phyloP scores from a whole-genome alignment of 1,139 yeast species.

The Candida gigantensis region DNA sequence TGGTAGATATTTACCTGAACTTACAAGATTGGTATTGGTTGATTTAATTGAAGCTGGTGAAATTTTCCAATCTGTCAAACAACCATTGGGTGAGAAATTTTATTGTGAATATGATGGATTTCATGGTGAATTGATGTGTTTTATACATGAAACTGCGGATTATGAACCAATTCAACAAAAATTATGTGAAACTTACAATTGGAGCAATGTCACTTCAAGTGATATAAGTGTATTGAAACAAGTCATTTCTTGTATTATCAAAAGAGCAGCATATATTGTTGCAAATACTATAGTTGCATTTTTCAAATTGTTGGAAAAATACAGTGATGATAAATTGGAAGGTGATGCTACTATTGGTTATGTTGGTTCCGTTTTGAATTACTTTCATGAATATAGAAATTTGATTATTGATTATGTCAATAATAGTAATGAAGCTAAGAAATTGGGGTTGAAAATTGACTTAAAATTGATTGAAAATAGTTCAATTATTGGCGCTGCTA shows the following conservation, averaged over 20 bases:
- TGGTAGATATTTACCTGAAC: constrained; percentile 59
- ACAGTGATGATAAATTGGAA: constrained; percentile 18
- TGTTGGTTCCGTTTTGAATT: constrained; percentile 45
- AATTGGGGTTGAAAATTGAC: constrained; percentile 33
- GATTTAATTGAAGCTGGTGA: constrained; percentile 33
- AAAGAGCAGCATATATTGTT: constrained; percentile 44
- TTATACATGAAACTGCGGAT: constrained; percentile 33
- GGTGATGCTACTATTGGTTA: constrained; percentile 38
- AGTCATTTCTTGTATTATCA: constrained; percentile 31
- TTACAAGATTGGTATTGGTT: constrained; percentile 43
- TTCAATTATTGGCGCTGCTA: constrained; percentile 50
- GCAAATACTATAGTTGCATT: constrained; percentile 38
- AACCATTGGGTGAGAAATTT: constrained; percentile 11
- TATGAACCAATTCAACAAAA: constrained; percentile 20
- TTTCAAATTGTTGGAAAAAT: constrained; percentile 37
- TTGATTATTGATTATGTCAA: constrained; percentile 33
- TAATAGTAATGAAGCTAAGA: constrained; percentile 26
- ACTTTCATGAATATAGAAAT: constrained; percentile 37
- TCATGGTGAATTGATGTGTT: constrained; percentile 41
- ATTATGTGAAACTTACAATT: constrained; percentile 24
- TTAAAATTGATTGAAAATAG: constrained; percentile 43
- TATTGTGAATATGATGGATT: constrained; percentile 36
- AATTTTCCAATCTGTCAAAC: constrained; percentile 26
- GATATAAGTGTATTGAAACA: constrained; percentile 32
- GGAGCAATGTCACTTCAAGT: constrained; percentile 22